A percentile compares a stretch with the other conserved stretches of the same genome.
Evolutionary conservation across 495 filamentous ascomycete species (phyloP).

Genomic region (Penicillium bovifimosum): DNA sequence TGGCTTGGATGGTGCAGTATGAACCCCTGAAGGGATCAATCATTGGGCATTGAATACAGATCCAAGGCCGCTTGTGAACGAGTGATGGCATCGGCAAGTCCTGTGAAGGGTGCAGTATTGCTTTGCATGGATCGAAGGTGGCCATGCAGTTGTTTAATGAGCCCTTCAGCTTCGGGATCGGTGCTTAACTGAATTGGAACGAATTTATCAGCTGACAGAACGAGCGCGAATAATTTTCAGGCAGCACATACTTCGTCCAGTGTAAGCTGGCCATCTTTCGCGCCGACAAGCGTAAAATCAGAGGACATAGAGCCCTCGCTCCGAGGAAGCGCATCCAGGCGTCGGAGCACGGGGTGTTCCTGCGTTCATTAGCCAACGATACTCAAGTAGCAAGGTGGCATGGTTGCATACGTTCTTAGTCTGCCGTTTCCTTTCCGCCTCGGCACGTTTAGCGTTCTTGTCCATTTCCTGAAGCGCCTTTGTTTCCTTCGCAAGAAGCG

Average conservation of each 20-base stretch:
- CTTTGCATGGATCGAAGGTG: constrained; percentile 54
- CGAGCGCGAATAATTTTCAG: background rate
- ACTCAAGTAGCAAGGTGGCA: background rate
- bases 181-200: constrained; percentile 29
- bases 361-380: constrained; percentile 8
- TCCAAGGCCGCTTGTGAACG: constrained; percentile 48
- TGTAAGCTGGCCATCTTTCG: constrained; percentile 16
- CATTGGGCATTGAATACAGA: constrained; percentile 30
- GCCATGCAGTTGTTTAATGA: constrained; percentile 45
- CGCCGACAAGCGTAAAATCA: constrained; percentile 25
- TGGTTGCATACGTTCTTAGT: constrained; percentile 38
- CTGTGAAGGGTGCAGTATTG: constrained; percentile 48
- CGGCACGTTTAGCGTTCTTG: constrained; percentile 47
- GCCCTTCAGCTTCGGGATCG: constrained; percentile 30
- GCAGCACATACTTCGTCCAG: constrained; percentile 30
- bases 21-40: constrained; percentile 22
- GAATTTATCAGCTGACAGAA: background rate
- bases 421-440: constrained; percentile 39
- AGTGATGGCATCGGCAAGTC: constrained; percentile 47
- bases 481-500: constrained; percentile 45
- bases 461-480: constrained; percentile 47
- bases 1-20: background rate
- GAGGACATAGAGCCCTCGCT: constrained; percentile 13
- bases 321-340: constrained; percentile 23
- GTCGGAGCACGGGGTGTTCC: constrained; percentile 42